Evolutionary conservation across 495 filamentous ascomycete species (phyloP), one percentile per base, ranked within the genome.

Genomic region (Neurospora cerealis): DNA sequence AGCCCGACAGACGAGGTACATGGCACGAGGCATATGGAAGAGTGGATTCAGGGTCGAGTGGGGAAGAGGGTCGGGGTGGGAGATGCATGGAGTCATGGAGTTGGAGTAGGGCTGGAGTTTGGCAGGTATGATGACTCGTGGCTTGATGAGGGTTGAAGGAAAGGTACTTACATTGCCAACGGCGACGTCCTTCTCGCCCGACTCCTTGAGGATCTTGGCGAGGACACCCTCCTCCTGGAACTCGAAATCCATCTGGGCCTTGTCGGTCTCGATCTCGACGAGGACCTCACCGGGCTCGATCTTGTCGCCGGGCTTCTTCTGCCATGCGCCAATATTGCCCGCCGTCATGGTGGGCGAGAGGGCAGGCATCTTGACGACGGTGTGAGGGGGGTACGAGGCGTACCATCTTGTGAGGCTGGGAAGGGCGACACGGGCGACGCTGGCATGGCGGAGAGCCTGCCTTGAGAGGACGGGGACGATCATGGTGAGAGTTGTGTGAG

Each of bases 221-320:
- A 99, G 85, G 41, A 97, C 87, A 85, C 96, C 96, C 81, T 99
- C 96, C 76, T 99, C 96, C 83, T 99, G 96, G 83, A 96, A 99
- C 83, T 99, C 96, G 79, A 99, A 99, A 87, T 99, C 96, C 96
- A 99, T 99, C 84, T 99, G 96, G 54, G 96, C 96, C 88, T 99
- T 99, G 84, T 99, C 96, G 79, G 96, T 99, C 87, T 99, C 96
- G 80, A 99, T 98, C 87, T 99, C 96, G 38, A 98, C 96, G 73
- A 99, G 84, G n/a, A 98, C 95, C 83, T 99, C 96, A 80, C 96
- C 96, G 66, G 96, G 94, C 73, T 89, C 83, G 80, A 99, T 90
- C 71, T 84, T 79, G 82, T 99, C 96, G 81, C 96, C 96, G 78
- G 90, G 87, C 86, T 97, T 94, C 89, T 98, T 98, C 85, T 98